Evolutionary conservation across 1,284 basidiomycete species (phyloP), one percentile per base, ranked within the genome.

Genomic region (Cerrena zonata): DNA sequence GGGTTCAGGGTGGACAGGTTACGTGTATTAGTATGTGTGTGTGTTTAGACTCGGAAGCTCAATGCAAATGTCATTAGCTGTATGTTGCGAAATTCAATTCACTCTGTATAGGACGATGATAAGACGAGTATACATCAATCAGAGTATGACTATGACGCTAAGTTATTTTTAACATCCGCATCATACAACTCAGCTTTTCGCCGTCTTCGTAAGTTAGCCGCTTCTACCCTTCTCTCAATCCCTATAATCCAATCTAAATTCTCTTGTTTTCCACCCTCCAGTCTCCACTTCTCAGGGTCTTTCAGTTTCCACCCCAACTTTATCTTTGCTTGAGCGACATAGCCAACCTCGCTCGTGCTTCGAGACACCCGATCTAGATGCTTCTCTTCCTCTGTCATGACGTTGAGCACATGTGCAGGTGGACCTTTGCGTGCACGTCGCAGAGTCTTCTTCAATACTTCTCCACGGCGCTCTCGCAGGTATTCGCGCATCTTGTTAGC

Each of bases 401-500:
- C 69, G 21, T 61, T 64, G 4, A 81, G 68, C 2, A 86, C 56
- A 56, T 80, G 79, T 0, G 84, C 77, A 0, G 89, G 87, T 0
- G 83, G 82, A 0, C 78, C 76, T 56, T 76, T 64, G 4, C 72
- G 66, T 60, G 70, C 68, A 24, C 80, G 76, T 47, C 58, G 58
- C 11, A 78, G 57, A 1, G 80, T 80, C n/a, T 69, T 61, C 1
- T 58, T 58, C 4, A 78, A 68, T 19, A 83, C 64, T 59, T 84
- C 81, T 0, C 87, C 89, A 0, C 72, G 70, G 1, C 75, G 71
- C 60, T 86, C 84, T 1, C 84, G 76, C 52, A 72, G 69, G 1
- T 67, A 69, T 59, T 82, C 79, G 2, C 73, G 72, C 1, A 80
- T 82, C 65, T 82, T 84, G 66, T 87, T 85, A 10, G 63, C 68